A percentile compares a stretch with the other conserved stretches of the same genome.
Conservation (phyloP, 176 grass and related monocot species). For the Aegilops umbellulata region DNA sequence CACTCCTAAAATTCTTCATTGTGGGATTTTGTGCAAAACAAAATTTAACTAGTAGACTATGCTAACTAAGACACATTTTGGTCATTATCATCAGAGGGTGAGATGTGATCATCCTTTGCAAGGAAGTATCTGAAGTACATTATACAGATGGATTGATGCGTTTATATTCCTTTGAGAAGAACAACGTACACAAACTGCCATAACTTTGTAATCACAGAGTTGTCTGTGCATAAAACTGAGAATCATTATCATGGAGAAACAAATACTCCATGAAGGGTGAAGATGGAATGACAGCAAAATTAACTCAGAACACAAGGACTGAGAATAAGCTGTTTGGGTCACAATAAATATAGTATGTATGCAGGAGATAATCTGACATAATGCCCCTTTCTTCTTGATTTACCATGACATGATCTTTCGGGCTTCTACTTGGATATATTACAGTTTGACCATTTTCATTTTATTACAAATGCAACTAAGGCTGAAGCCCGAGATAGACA, state of each 20-base stretch:
- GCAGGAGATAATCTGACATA: not conserved
- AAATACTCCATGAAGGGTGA: not conserved
- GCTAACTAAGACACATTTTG: not conserved
- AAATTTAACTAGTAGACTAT: too few species aligned
- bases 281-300: not conserved
- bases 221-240: not conserved
- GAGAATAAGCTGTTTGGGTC: not conserved
- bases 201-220: not conserved
- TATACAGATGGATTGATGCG: not conserved
- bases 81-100: not conserved
- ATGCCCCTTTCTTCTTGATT: not conserved
- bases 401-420: not conserved
- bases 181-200: not conserved
- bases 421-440: not conserved
- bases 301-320: not conserved
- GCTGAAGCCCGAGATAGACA: not conserved
- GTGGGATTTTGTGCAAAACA: too few species aligned
- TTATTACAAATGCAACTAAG: not conserved
- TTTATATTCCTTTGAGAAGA: not conserved
- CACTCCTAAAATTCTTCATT: too few species aligned
- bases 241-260: not conserved
- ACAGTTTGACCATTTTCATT: not conserved
- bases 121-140: not conserved
- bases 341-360: not conserved
- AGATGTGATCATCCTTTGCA: not conserved